Evolutionary conservation across 2,329 filamentous ascomycete species (phyloP).

Genomic region (Daldinia sp.): DNA sequence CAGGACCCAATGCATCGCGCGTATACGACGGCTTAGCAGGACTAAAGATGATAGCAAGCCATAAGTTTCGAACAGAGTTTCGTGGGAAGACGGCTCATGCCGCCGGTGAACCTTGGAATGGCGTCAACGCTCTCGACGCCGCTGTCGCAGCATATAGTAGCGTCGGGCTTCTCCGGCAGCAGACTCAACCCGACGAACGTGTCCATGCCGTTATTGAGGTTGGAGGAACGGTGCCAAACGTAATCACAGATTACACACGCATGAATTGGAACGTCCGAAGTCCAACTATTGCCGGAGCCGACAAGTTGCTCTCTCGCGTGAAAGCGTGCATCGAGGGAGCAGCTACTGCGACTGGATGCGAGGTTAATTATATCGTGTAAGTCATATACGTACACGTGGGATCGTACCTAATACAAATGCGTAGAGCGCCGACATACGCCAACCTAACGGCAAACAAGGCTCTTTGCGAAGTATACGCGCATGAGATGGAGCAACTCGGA

Average conservation of each 20-base stretch:
- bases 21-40: slow-evolving; percentile 40
- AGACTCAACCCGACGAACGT: slow-evolving; percentile 49
- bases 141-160: slow-evolving; percentile 48
- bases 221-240: slow-evolving; percentile 50
- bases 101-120: slow-evolving; percentile 50
- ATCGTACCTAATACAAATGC: neutral
- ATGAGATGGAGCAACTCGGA: slow-evolving; percentile 53
- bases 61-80: slow-evolving; percentile 48
- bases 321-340: slow-evolving; percentile 50
- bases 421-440: slow-evolving; percentile 52
- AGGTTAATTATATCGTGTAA: slow-evolving; percentile 48
- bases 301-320: slow-evolving; percentile 45
- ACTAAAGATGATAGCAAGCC: slow-evolving; percentile 46
- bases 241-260: slow-evolving; percentile 51
- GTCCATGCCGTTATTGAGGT: slow-evolving; percentile 50
- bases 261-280: slow-evolving; percentile 53
- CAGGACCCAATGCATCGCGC: neutral
- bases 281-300: slow-evolving; percentile 44
- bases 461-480: slow-evolving; percentile 54
- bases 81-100: slow-evolving; percentile 49
- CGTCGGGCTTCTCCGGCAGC: slow-evolving; percentile 50
- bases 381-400: slow-evolving; percentile 6
- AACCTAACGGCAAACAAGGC: slow-evolving; percentile 56
- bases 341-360: slow-evolving; percentile 49
- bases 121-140: slow-evolving; percentile 51